These are phyloP conservation scores for Lactarius quietus DNA, from an alignment of 768 basidiomycete genomes.

Conservation along the genomic window DNA sequence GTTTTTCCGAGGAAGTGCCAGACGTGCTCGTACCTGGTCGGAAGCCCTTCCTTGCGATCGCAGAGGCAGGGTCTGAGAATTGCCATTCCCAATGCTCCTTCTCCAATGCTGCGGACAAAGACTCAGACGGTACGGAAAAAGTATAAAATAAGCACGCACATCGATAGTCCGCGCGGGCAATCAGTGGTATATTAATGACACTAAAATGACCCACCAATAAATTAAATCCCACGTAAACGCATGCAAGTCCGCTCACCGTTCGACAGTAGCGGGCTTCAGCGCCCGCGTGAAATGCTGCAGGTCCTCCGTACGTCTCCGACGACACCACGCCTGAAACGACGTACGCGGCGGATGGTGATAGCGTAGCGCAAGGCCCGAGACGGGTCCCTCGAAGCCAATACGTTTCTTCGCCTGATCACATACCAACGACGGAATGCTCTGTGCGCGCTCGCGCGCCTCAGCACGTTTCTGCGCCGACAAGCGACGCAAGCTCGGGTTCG, in stretches of 20 bases:
- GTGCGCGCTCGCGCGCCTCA: constrained; percentile 9
- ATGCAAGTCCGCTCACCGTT: constrained; percentile 43
- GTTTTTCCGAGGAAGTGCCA: not conserved
- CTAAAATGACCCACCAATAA: constrained; percentile 35
- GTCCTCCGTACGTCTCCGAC: constrained; percentile 43
- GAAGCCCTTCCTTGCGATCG: constrained; percentile 50
- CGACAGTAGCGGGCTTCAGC: constrained; percentile 48
- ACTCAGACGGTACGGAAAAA: not conserved
- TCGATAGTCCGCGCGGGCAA: constrained; percentile 59
- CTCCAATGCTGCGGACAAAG: constrained; percentile 39
- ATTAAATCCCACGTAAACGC: not conserved
- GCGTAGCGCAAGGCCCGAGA: not conserved
- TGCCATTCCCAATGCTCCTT: constrained; percentile 56
- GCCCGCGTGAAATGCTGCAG: constrained; percentile 68
- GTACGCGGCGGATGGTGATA: constrained; percentile 40
- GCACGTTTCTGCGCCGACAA: constrained; percentile 32
- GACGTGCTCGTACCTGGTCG: constrained; percentile 40
- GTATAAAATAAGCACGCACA: constrained; percentile 36
- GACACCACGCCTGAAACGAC: constrained; percentile 45
- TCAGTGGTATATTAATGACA: constrained; percentile 56
- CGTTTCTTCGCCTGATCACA: constrained; percentile 36
- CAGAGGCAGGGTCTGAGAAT: constrained; percentile 54
- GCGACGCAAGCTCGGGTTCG: constrained; percentile 21
- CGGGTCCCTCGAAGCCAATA: constrained; percentile 34
- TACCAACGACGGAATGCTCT: constrained; percentile 33